Conservation (phyloP, 768 basidiomycete species). For the Suillus luteus region DNA sequence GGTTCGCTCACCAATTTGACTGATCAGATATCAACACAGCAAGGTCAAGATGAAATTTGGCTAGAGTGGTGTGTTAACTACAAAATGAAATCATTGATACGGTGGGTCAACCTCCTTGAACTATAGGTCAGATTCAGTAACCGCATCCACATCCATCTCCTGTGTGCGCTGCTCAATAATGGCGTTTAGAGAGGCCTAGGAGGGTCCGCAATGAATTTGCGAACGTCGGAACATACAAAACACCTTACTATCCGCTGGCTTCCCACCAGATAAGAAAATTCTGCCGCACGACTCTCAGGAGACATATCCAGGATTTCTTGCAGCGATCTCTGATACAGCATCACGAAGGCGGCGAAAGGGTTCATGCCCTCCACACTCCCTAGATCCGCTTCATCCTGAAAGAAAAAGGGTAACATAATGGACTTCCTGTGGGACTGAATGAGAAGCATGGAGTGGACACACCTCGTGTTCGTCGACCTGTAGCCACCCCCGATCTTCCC, state of each 20-base stretch:
- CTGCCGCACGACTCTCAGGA: constrained; percentile 46
- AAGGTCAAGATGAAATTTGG: background rate
- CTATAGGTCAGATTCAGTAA: constrained; percentile 16
- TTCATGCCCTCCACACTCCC: constrained; percentile 65
- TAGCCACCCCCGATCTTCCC: constrained; percentile 68
- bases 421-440: constrained; percentile 16
- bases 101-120: background rate
- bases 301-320: constrained; percentile 56
- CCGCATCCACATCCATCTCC: constrained; percentile 27
- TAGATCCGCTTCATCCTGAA: constrained; percentile 63
- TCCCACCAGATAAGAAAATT: constrained; percentile 52
- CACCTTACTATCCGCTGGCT: constrained; percentile 52
- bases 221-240: constrained; percentile 10
- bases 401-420: background rate
- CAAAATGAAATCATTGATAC: background rate
- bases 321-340: constrained; percentile 56
- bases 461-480: constrained; percentile 57
- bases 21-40: background rate
- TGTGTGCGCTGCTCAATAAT: constrained; percentile 38
- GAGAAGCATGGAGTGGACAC: constrained; percentile 12
- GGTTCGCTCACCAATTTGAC: background rate
- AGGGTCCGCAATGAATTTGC: constrained; percentile 12
- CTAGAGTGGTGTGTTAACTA: background rate
- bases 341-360: constrained; percentile 62
- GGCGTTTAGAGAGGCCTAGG: constrained; percentile 37